Conservation (phyloP, 2,329 filamentous ascomycete species). For the Amylocarpus encephaloides region DNA sequence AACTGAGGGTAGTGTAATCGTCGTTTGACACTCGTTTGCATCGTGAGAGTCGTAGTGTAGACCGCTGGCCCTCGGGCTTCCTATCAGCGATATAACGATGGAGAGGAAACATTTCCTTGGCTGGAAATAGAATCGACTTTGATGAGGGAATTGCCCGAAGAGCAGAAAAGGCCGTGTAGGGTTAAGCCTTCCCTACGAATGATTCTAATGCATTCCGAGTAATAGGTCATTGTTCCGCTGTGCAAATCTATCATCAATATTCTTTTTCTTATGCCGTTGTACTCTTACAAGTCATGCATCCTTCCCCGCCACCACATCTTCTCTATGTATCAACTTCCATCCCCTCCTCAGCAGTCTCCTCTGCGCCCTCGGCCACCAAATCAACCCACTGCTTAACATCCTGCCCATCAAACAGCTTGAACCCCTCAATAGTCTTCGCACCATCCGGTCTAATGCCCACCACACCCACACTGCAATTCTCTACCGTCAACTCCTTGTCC, state of each 20-base stretch:
- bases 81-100: too few relatives aligned
- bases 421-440: slow-evolving; percentile 61
- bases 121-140: too few relatives aligned
- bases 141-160: too few relatives aligned
- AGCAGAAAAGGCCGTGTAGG: too few relatives aligned
- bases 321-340: slow-evolving; percentile 41
- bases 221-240: neutral
- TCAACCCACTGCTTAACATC: slow-evolving; percentile 84
- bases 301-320: neutral
- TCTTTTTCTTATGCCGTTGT: slow-evolving; percentile 12
- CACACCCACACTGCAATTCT: slow-evolving; percentile 90
- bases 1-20: too few relatives aligned
- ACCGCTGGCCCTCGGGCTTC: too few relatives aligned
- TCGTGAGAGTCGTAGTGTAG: too few relatives aligned
- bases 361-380: slow-evolving; percentile 52
- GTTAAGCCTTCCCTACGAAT: too few relatives aligned
- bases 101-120: too few relatives aligned
- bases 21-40: too few relatives aligned
- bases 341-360: slow-evolving; percentile 39
- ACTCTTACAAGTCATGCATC: slow-evolving; percentile 13
- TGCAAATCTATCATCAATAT: slow-evolving; percentile 6
- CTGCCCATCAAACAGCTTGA: slow-evolving; percentile 85
- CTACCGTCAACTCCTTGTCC: slow-evolving; percentile 94
- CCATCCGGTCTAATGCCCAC: slow-evolving; percentile 56
- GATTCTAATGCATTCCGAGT: too few relatives aligned